These are phyloP conservation scores for Naganishia liquefaciens DNA, from an alignment of 1,284 basidiomycete genomes.

Conservation along the genomic window DNA sequence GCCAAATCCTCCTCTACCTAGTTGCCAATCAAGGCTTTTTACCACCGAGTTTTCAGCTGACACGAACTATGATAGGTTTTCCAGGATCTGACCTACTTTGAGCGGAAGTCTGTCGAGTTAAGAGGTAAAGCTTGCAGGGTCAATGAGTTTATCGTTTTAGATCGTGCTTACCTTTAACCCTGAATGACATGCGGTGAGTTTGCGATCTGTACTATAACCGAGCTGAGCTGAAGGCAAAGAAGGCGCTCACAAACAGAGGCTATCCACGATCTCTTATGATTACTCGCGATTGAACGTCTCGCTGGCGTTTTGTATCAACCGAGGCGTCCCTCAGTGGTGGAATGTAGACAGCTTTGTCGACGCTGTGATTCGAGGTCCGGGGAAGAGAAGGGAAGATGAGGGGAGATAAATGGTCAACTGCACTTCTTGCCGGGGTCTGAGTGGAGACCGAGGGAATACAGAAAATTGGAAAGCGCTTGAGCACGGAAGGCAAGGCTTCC, in stretches of 20 bases:
- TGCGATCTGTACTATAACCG: neutral
- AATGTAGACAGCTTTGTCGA: neutral
- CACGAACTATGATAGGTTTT: too few species aligned
- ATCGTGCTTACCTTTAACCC: conserved; percentile 14
- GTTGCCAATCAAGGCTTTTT: conserved; percentile 29
- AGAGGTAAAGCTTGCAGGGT: neutral
- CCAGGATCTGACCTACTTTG: neutral
- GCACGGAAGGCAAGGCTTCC: too few species aligned
- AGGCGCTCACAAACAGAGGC: neutral
- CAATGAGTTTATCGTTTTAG: neutral
- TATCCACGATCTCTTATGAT: too few species aligned
- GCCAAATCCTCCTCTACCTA: conserved; percentile 31
- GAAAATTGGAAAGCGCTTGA: too few species aligned
- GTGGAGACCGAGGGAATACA: neutral
- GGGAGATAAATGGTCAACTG: neutral
- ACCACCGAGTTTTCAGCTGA: neutral
- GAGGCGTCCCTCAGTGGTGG: too few species aligned
- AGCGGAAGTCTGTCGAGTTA: conserved; percentile 1
- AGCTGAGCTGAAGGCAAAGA: neutral
- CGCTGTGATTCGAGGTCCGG: neutral
- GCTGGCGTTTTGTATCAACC: too few species aligned
- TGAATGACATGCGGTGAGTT: conserved; percentile 15
- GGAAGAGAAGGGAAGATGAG: conserved; percentile 21
- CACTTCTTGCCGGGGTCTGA: neutral
- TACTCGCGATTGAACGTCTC: too few species aligned